Evolutionary conservation across 192 early-diverging fungal genomes (phyloP).

Genomic region (Geosiphon pyriformis): DNA sequence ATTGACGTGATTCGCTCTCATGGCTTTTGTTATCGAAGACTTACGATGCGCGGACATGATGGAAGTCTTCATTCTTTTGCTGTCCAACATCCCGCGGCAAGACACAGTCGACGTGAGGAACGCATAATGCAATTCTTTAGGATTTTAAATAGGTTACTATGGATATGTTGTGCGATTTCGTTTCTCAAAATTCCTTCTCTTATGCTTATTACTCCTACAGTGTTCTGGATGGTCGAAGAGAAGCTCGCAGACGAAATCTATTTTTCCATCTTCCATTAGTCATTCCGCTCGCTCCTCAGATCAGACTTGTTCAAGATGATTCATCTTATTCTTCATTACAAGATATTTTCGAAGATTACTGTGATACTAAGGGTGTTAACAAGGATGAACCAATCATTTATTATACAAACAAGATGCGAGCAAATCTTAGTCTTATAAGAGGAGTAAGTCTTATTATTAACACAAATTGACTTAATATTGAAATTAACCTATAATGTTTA

Average conservation of each 20-base stretch:
- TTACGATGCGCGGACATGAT: slow-evolving; percentile 89
- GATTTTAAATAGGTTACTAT: slow-evolving; percentile 69
- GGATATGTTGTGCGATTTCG: neutral
- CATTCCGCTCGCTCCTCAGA: slow-evolving; percentile 85
- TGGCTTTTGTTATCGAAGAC: slow-evolving; percentile 63
- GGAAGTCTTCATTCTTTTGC: slow-evolving; percentile 86
- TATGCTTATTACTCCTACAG: too few relatives aligned
- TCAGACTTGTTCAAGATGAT: slow-evolving; percentile 92
- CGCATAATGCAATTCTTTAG: slow-evolving; percentile 92
- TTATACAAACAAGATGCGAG: slow-evolving; percentile 70
- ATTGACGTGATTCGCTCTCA: slow-evolving; percentile 80
- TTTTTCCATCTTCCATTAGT: slow-evolving; percentile 86
- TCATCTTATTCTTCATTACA: slow-evolving; percentile 83
- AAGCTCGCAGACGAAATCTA: slow-evolving; percentile 74
- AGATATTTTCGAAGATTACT: slow-evolving; percentile 91
- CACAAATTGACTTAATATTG: neutral
- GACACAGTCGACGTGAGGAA: slow-evolving; percentile 90
- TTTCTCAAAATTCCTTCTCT: neutral
- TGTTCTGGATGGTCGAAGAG: slow-evolving; percentile 75
- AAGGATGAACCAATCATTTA: slow-evolving; percentile 86
- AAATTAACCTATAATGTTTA: neutral
- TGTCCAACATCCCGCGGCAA: slow-evolving; percentile 89
- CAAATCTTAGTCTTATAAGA: slow-evolving; percentile 34
- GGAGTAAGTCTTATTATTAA: neutral
- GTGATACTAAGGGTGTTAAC: slow-evolving; percentile 60